A percentile compares a stretch with the other conserved stretches of the same genome.
Evolutionary conservation across 2,329 filamentous ascomycete genomes (phyloP).

Genomic region (Rachicladosporium sp.): DNA sequence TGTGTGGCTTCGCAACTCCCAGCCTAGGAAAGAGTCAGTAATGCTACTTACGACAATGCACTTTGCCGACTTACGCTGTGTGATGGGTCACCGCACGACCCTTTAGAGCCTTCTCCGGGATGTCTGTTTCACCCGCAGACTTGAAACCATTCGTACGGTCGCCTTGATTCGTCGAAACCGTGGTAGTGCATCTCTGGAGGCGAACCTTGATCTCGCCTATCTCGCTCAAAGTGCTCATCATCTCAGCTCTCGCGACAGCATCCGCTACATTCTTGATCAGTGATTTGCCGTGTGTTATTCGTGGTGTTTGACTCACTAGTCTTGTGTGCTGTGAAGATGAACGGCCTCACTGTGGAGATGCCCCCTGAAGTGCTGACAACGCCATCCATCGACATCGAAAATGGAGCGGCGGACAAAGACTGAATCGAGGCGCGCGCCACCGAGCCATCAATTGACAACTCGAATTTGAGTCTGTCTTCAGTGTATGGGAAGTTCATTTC

Average conservation of each 20-base stretch:
- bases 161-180: background rate
- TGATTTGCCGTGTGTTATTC: too few species aligned
- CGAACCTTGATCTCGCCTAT: conserved; percentile 10
- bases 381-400: too few species aligned
- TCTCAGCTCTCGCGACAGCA: background rate
- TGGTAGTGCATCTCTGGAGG: background rate
- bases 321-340: conserved; percentile 9
- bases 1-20: background rate
- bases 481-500: background rate
- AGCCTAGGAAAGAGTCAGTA: background rate
- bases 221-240: conserved; percentile 4
- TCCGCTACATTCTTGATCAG: too few species aligned
- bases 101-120: conserved; percentile 18
- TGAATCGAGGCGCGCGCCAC: too few species aligned
- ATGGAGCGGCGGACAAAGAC: too few species aligned
- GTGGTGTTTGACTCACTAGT: conserved; percentile 6
- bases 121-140: background rate
- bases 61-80: conserved; percentile 12
- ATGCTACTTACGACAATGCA: conserved; percentile 1
- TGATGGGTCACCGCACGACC: conserved; percentile 18
- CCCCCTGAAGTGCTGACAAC: too few species aligned
- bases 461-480: conserved; percentile 2
- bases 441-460: conserved; percentile 11
- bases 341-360: conserved; percentile 1
- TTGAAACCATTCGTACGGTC: background rate